These are phyloP conservation scores for Beauveria pseudobassiana DNA, from an alignment of 2,329 filamentous ascomycete genomes.

Conservation along the genomic window DNA sequence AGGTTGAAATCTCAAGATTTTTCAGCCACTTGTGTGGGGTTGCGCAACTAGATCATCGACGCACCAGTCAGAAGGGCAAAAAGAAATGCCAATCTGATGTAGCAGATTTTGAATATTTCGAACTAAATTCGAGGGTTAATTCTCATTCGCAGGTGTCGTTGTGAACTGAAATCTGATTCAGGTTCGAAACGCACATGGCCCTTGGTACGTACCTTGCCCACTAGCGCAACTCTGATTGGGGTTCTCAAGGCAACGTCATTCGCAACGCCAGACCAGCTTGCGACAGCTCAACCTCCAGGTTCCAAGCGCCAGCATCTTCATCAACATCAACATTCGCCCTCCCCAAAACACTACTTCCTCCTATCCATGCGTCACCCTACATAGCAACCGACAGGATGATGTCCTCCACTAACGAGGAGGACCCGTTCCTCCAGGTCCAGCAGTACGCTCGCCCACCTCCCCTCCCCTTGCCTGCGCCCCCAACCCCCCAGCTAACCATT, in stretches of 20 bases:
- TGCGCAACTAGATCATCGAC: neutral
- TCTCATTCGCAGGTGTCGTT: neutral
- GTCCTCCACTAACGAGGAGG: conserved; percentile 60
- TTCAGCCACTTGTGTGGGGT: conserved; percentile 1
- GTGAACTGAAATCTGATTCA: too few relatives aligned
- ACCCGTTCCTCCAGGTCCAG: conserved; percentile 66
- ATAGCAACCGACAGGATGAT: conserved; percentile 43
- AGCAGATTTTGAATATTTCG: neutral
- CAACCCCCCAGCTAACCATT: conserved; percentile 1
- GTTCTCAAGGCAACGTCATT: conserved; percentile 24
- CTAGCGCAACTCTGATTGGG: conserved; percentile 2
- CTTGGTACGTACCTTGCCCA: neutral
- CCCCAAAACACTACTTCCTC: neutral
- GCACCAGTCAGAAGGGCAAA: neutral
- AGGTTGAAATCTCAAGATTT: neutral
- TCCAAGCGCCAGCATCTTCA: conserved; percentile 14
- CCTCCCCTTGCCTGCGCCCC: too few relatives aligned
- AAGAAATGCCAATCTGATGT: neutral
- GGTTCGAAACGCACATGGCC: neutral
- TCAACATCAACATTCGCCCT: neutral
- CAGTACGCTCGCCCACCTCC: conserved; percentile 39
- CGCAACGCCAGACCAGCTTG: conserved; percentile 15
- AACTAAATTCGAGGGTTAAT: neutral
- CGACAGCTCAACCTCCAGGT: conserved; percentile 12
- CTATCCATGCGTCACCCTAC: conserved; percentile 16